Evolutionary conservation across 2,329 filamentous ascomycete genomes (phyloP), one percentile per base, ranked within the genome.

Genomic region (Pseudogymnoascus sp.): DNA sequence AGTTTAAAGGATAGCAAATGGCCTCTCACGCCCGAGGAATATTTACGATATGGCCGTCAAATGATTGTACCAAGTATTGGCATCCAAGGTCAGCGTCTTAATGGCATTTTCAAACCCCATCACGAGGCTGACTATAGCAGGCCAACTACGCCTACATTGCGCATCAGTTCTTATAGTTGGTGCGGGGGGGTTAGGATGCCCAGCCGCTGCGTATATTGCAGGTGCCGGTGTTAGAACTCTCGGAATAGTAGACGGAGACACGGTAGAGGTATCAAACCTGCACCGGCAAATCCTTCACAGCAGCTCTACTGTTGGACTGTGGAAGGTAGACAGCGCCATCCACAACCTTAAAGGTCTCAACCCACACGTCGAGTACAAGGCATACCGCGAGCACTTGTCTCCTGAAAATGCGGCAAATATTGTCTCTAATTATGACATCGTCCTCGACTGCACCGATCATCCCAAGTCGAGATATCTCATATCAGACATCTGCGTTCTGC

Each of bases 361-460:
- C 70, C 88, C 90, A 0, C 79, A 83, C 10, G 79, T 90, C 15
- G 81, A 74, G 1, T 92, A 91, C 70, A 74, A 83, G 15, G 75
- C 85, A 0, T 81, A 95, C 70, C 73, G 75, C 8, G 78, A 80
- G 12, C 87, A 89, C 66, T 81, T 97, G 12, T 85, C 83, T 0
- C 81, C 91, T 0, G 76, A 84, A 63, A 90, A 88, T 60, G 89
- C 91, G 0, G 75, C 84, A 5, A 73, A 79, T 0, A 85, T 91
- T 41, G 84, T 96, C 62, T 75, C 79, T 0, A 69, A 78, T 3
- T 97, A 96, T 71, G 91, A 96, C 69, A 68, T 97, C 0, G 85
- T 97, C 1, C 84, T 99, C 10, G 94, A 99, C 74, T 99, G 94
- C 73, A 97, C 93, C 8, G 94, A 99, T 74, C 92, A 93, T 66